Percentiles rank a stretch among this genome's conserved stretches.
Conservation (phyloP, 176 grass and related monocot species). For the Oryza australiensis region DNA sequence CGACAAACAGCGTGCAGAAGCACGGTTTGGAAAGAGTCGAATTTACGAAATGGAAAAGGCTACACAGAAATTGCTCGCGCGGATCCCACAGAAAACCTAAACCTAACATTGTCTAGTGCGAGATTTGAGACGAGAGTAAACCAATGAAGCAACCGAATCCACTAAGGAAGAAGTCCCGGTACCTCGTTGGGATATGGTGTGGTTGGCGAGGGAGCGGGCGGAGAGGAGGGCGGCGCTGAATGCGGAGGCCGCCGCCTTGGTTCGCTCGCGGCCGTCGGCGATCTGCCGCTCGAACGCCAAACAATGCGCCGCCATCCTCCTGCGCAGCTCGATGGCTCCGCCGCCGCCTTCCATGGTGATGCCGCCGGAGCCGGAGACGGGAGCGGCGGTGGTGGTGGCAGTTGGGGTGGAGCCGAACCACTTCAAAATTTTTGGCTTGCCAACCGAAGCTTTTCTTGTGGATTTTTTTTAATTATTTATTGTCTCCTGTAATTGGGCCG, state of each 20-base stretch:
- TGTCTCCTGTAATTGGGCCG: background rate
- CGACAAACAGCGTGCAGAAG: too few relatives aligned
- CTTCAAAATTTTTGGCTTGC: background rate
- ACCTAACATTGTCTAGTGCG: background rate
- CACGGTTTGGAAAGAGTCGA: background rate
- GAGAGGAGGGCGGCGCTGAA: constrained; percentile 59
- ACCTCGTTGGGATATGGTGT: constrained; percentile 57
- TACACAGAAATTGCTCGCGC: background rate
- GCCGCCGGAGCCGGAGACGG: background rate
- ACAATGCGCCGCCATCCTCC: constrained; percentile 40
- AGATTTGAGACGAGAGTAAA: background rate
- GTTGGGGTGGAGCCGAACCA: constrained; percentile 8
- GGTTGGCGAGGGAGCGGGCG: constrained; percentile 50
- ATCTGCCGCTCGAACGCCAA: constrained; percentile 35
- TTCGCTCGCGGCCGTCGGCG: constrained; percentile 23
- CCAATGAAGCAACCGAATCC: background rate
- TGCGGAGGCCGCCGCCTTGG: constrained; percentile 30
- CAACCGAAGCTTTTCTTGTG: too few relatives aligned
- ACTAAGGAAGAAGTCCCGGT: background rate
- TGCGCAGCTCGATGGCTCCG: constrained; percentile 18
- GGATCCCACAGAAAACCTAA: background rate
- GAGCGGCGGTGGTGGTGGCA: background rate
- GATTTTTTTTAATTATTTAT: background rate
- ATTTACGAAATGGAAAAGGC: background rate
- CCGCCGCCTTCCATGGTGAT: constrained; percentile 28